These are phyloP conservation scores for maize (Zea mays) DNA, from an alignment of 176 grass and related monocot genomes.

Conservation along the genomic window DNA sequence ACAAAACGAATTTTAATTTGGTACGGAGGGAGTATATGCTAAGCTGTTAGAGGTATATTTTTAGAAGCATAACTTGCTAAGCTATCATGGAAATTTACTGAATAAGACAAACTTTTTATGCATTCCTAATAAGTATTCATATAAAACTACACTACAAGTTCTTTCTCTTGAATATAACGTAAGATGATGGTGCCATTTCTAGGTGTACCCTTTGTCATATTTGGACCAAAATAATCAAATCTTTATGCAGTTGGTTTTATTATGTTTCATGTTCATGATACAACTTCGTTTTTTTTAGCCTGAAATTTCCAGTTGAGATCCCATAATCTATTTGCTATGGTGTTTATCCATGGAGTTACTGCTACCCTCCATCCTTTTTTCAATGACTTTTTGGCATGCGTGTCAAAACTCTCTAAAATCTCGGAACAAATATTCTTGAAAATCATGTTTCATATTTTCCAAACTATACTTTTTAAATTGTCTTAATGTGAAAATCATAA, in stretches of 20 bases:
- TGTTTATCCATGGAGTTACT: background rate
- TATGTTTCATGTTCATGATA: background rate
- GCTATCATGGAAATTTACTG: background rate
- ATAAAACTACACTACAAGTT: background rate
- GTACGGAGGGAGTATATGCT: background rate
- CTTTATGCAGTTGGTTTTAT: background rate
- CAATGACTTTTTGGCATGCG: background rate
- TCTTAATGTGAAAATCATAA: background rate
- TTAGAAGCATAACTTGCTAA: conserved; percentile 9
- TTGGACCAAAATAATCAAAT: background rate
- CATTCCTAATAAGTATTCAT: background rate
- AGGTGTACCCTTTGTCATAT: background rate
- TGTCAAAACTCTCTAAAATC: background rate
- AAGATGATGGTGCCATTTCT: conserved; percentile 13
- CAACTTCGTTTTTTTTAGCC: background rate
- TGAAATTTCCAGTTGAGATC: background rate
- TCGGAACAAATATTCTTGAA: background rate
- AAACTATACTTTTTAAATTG: background rate
- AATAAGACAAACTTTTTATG: background rate
- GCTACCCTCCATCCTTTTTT: background rate
- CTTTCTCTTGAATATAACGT: conserved; percentile 4
- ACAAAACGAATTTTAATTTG: too few species aligned
- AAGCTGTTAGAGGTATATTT: background rate
- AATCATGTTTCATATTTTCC: background rate
- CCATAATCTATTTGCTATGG: background rate